Conservation (phyloP, 306 rosid species). For the Gastrolobium villosum region DNA sequence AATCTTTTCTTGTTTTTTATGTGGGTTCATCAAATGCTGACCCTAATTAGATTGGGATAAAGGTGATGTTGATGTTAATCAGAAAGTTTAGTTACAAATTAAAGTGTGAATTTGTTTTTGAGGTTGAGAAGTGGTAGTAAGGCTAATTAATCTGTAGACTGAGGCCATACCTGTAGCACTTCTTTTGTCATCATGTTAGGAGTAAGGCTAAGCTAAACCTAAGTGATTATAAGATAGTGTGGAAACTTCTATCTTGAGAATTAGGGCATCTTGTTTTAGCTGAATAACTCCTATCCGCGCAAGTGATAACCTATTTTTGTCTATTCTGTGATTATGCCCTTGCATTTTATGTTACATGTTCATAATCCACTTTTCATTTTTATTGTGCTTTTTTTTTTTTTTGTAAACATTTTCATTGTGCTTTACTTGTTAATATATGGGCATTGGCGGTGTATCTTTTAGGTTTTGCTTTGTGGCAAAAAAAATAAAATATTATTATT, state of each 20-base stretch:
- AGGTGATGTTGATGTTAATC: not conserved
- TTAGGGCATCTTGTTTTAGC: not conserved
- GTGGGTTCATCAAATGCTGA: too few relatives aligned
- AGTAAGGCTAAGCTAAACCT: not conserved
- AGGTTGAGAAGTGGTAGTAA: constrained; percentile 9
- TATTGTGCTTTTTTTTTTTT: not conserved
- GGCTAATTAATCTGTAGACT: not conserved
- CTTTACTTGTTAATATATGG: constrained; percentile 24
- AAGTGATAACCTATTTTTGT: constrained; percentile 13
- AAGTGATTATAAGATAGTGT: not conserved
- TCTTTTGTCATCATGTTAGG: not conserved
- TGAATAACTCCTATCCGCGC: constrained; percentile 1
- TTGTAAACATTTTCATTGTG: not conserved
- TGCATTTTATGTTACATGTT: constrained; percentile 31
- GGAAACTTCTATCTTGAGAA: not conserved
- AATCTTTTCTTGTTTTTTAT: too few relatives aligned
- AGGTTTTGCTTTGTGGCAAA: not conserved
- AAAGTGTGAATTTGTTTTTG: constrained; percentile 17
- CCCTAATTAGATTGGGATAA: too few relatives aligned
- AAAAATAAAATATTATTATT: too few relatives aligned
- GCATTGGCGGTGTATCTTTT: constrained; percentile 6
- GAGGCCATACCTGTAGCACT: not conserved
- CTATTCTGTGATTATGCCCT: not conserved
- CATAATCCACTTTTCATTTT: constrained; percentile 5
- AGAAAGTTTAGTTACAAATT: not conserved